Percentiles rank a stretch among this genome's conserved stretches.
These are phyloP conservation scores for Leishmania gerbilli DNA, from an alignment of 208 protist genomes.

Conservation along the genomic window DNA sequence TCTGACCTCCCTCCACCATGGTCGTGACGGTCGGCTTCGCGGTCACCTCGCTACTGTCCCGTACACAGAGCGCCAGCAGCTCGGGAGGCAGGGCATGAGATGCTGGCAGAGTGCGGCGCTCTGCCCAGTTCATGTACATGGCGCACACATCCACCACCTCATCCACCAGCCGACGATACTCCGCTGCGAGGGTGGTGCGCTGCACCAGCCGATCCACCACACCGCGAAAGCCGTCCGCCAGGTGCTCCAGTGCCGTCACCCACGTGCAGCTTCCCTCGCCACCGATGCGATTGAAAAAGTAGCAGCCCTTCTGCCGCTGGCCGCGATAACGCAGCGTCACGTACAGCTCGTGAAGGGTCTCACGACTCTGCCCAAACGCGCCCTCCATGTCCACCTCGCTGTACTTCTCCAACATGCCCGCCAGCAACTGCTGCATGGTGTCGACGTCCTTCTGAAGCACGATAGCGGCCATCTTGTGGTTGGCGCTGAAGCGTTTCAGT, in stretches of 20 bases:
- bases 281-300: constrained; percentile 80
- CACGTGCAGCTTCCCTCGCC: constrained; percentile 68
- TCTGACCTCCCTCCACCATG: background rate
- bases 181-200: constrained; percentile 38
- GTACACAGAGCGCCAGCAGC: constrained; percentile 47
- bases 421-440: constrained; percentile 69
- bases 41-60: constrained; percentile 25
- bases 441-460: constrained; percentile 83
- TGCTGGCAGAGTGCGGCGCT: constrained; percentile 28
- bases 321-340: constrained; percentile 55
- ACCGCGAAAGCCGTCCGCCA: constrained; percentile 49
- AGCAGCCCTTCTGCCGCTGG: constrained; percentile 73
- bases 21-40: background rate
- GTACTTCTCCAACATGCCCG: constrained; percentile 77
- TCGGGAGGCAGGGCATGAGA: constrained; percentile 44
- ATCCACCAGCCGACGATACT: constrained; percentile 54
- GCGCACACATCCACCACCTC: constrained; percentile 70
- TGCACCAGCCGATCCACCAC: constrained; percentile 57
- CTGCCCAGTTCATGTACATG: constrained; percentile 81
- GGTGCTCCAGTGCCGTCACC: constrained; percentile 56
- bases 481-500: constrained; percentile 70
- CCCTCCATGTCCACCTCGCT: constrained; percentile 67
- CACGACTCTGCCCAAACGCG: constrained; percentile 57
- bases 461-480: constrained; percentile 85
- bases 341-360: constrained; percentile 60